Base-by-base conservation (phyloP, 129 eudicot genomes). In the Logfia minima region DNA sequence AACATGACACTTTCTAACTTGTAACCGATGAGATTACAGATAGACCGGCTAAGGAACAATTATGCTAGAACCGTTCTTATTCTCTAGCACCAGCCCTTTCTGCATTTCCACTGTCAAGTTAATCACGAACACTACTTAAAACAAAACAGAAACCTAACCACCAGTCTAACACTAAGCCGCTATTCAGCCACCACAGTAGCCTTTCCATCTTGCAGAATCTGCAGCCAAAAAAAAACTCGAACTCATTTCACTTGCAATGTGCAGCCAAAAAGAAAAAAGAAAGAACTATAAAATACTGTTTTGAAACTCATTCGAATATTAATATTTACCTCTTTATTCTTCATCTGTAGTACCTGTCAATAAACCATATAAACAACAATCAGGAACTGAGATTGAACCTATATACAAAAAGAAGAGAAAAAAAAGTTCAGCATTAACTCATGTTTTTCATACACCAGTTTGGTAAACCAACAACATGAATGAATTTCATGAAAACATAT, bases 171-270 rank as follows among this genome's bases (percentile, higher is more conserved):
- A 45, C n/a, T 4, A 48, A 48, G 1, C n/a, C 28, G 5, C 24
- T 60, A 8, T 26, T 22, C 17, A 60, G 22, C 41, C 70, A 32
- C 70, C 70, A 61, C 17, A 29, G 70, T 66, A 66, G 31, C 70
- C 70, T 45, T 66, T 66, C 13, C 21, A 3, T 66, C 70, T 6
- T 66, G 45, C 70, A 4, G 32, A 32, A 66, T 66, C 70, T 66
- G 48, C 70, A 66, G 18, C 45, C 43, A 32, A 32, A 32, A 65
- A 64, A 14, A 59, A 59, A 61, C 34, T 11, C 53, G 18, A 45
- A 45, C 53, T 2, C 45, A 39, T 39, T 45, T 45, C 17, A 13
- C 70, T 6, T 66, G 45, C 70, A 4, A 45, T 45, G 1, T 62
- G 68, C 68, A 62, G 10, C 35, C 67, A 62, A 64, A 29, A 37